Evolutionary conservation across 257 asterid species (phyloP).

Genomic region (Rauvolfia tetraphylla): DNA sequence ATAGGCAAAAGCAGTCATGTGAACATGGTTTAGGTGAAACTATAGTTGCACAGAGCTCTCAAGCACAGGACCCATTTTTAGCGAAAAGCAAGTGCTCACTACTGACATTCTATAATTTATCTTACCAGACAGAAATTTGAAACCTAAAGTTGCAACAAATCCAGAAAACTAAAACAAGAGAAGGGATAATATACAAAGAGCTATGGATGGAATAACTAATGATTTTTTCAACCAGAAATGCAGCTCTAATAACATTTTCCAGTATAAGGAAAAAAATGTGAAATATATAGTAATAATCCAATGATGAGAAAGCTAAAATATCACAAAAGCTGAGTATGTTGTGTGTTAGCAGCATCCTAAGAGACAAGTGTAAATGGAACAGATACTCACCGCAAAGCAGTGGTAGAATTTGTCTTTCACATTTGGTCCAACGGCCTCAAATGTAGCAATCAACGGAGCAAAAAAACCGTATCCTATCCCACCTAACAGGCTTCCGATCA

Average conservation of each 20-base stretch:
- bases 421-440: conserved; percentile 70
- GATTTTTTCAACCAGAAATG: not conserved
- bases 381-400: conserved; percentile 61
- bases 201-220: not conserved
- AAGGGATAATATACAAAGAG: not conserved
- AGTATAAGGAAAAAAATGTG: not conserved
- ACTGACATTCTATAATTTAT: too few species aligned
- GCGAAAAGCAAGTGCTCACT: too few species aligned
- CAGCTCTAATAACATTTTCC: not conserved
- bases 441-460: conserved; percentile 79
- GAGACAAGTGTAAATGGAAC: not conserved
- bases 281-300: not conserved
- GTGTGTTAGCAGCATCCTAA: too few species aligned
- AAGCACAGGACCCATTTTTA: not conserved
- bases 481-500: conserved; percentile 66
- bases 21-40: not conserved
- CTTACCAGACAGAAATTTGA: too few species aligned
- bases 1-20: not conserved
- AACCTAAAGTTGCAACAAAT: too few species aligned
- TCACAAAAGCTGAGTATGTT: not conserved
- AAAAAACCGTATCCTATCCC: conserved; percentile 76
- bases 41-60: not conserved
- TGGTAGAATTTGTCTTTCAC: conserved; percentile 53
- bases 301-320: not conserved
- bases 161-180: not conserved